Evolutionary conservation across 331 rosid species (phyloP), one percentile per base, ranked within the genome.

Genomic region (Telfairia occidentalis): DNA sequence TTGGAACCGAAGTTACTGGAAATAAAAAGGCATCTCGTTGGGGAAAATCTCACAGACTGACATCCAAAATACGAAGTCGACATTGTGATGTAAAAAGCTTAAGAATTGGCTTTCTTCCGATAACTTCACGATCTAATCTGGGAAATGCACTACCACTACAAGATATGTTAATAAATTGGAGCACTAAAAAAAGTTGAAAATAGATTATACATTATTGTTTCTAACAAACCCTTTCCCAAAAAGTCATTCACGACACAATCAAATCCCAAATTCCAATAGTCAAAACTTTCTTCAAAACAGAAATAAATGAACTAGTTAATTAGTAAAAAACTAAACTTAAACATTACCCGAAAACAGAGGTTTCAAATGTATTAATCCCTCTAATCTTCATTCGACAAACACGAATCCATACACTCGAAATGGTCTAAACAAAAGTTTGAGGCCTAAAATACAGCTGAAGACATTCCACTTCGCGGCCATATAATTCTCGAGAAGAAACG

Each of bases 1-100:
- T 4, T 26, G 58, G 57, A 45, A 70, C 7, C 8, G n/a, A 43
- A 45, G 38, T 70, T 69, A 15, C 2, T 45, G 26, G 49, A 52
- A 48, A 40, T 0, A n/a, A 60, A 81, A 40, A 64, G 18, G 5
- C 48, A 60, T 29, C 16, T 29, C 5, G 23, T 48, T 2, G 77
- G 59, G 40, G 81, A 76, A 30, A 78, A 32, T 58, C 72, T 78
- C 81, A 67, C 18, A 7, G 79, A 64, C n/a, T 76, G 81, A 45
- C 16, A 55, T 7, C 79, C 81, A 54, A 72, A 46, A 48, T 73
- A 60, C 52, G 86, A 78, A 29, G 55, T 59, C 19, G 79, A 82
- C 85, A 84, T 84, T 55, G 24, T 9, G 16, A 43, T 26, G 45
- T 26, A 5, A 13, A 8, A 15, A 63, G 46, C 71, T 63, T 5